Evolutionary conservation across 2,329 filamentous ascomycete species (phyloP).

Genomic region (Alternaria ventricosa): DNA sequence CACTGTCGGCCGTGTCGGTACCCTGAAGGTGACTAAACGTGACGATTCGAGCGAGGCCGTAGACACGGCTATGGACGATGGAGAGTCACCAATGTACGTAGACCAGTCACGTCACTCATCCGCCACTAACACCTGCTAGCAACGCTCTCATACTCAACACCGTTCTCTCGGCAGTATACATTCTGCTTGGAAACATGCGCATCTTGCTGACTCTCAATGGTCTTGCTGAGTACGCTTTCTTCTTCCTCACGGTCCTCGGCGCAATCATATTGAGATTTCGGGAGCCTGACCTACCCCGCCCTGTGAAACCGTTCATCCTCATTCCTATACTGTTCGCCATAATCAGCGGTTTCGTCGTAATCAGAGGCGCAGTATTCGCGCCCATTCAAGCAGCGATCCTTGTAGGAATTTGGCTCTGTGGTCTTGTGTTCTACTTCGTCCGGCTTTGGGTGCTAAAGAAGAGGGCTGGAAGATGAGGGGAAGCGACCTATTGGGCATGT

Average conservation of each 20-base stretch:
- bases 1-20: constrained; percentile 40
- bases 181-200: constrained; percentile 67
- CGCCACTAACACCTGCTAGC: constrained; percentile 12
- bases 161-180: constrained; percentile 61
- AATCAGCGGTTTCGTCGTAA: constrained; percentile 57
- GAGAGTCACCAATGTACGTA: constrained; percentile 45
- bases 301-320: constrained; percentile 64
- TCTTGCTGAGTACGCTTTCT: constrained; percentile 62
- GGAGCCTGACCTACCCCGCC: constrained; percentile 62
- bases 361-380: constrained; percentile 45
- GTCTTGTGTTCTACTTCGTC: constrained; percentile 25
- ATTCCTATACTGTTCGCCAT: constrained; percentile 62
- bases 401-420: constrained; percentile 38
- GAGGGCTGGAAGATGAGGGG: not conserved
- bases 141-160: constrained; percentile 45
- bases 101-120: not conserved
- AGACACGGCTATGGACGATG: constrained; percentile 38
- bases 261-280: constrained; percentile 64
- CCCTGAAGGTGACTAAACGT: constrained; percentile 26
- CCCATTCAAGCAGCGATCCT: constrained; percentile 41
- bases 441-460: constrained; percentile 13
- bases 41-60: constrained; percentile 11
- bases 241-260: constrained; percentile 68
- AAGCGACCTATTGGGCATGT: not conserved
- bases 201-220: constrained; percentile 62